phyloP scores from a whole-genome alignment of 768 basidiomycete species.

The Pleurotus citrinopileatus region DNA sequence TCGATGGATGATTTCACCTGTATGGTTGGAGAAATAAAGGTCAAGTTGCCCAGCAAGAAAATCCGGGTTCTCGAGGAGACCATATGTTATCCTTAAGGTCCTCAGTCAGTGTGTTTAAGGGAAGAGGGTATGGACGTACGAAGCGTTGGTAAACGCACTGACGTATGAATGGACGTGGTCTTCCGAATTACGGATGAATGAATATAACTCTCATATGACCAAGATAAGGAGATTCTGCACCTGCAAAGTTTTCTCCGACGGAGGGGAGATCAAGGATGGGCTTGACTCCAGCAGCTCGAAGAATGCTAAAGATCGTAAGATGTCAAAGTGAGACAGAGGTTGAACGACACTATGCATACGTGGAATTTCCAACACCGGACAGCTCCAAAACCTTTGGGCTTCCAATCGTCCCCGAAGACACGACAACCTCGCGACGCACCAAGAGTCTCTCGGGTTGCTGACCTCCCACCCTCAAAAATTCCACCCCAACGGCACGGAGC shows the following conservation, averaged over 20 bases:
- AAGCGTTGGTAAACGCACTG: conserved; percentile 28
- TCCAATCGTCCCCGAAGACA: conserved; percentile 47
- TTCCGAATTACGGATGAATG: conserved; percentile 2
- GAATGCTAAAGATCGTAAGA: conserved; percentile 25
- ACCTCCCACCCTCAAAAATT: conserved; percentile 32
- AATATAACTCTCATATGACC: neutral
- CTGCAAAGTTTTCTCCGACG: conserved; percentile 43
- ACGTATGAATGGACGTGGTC: conserved; percentile 33
- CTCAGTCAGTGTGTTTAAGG: neutral
- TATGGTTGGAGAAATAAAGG: conserved; percentile 27
- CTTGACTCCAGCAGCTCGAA: conserved; percentile 39
- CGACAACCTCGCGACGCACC: conserved; percentile 52
- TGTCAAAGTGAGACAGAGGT: neutral
- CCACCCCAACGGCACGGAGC: conserved; percentile 43
- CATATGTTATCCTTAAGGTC: conserved; percentile 22
- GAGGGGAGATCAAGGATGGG: conserved; percentile 42
- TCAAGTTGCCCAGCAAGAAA: conserved; percentile 21
- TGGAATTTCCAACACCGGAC: conserved; percentile 25
- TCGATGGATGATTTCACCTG: conserved; percentile 16
- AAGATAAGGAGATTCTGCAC: conserved; percentile 14
- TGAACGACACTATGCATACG: conserved; percentile 16
- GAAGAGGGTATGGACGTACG: conserved; percentile 16
- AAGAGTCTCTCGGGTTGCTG: conserved; percentile 29
- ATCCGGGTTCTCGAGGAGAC: conserved; percentile 18
- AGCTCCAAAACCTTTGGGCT: conserved; percentile 21